Conservation (phyloP, 2,329 filamentous ascomycete genomes). For the Plenodomus lindquistii region DNA sequence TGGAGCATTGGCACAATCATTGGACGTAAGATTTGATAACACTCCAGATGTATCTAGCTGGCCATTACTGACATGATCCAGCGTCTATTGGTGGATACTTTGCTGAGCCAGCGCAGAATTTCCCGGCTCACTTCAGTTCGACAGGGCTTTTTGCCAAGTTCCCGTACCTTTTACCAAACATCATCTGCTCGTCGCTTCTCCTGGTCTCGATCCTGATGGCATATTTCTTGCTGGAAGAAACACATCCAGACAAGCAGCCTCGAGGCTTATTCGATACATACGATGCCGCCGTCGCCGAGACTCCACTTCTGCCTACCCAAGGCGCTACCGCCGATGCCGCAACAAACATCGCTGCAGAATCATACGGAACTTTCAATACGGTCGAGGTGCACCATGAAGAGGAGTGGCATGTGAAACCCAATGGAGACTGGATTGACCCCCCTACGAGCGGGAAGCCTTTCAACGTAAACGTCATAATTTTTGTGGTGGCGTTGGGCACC, state of each 20-base stretch:
- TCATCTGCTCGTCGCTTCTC: constrained; percentile 78
- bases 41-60: background rate
- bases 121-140: constrained; percentile 69
- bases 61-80: constrained; percentile 26
- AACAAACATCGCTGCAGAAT: constrained; percentile 75
- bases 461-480: constrained; percentile 69
- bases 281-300: constrained; percentile 59
- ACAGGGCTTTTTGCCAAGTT: constrained; percentile 74
- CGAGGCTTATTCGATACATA: constrained; percentile 47
- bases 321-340: constrained; percentile 73
- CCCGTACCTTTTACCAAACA: constrained; percentile 87
- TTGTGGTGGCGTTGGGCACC: constrained; percentile 81
- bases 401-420: constrained; percentile 55
- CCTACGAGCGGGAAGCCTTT: constrained; percentile 53
- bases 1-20: constrained; percentile 91
- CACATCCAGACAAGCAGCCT: constrained; percentile 79
- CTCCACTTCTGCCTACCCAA: constrained; percentile 74
- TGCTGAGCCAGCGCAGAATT: constrained; percentile 75
- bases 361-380: constrained; percentile 73
- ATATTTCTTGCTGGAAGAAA: constrained; percentile 83
- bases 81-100: constrained; percentile 85
- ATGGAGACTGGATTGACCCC: constrained; percentile 50
- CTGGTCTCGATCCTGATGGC: constrained; percentile 77
- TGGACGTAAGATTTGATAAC: constrained; percentile 54
- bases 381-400: constrained; percentile 59